A percentile compares a stretch with the other conserved stretches of the same genome.
Conservation (phyloP, 2,329 filamentous ascomycete genomes). For the Cadophora sp. region DNA sequence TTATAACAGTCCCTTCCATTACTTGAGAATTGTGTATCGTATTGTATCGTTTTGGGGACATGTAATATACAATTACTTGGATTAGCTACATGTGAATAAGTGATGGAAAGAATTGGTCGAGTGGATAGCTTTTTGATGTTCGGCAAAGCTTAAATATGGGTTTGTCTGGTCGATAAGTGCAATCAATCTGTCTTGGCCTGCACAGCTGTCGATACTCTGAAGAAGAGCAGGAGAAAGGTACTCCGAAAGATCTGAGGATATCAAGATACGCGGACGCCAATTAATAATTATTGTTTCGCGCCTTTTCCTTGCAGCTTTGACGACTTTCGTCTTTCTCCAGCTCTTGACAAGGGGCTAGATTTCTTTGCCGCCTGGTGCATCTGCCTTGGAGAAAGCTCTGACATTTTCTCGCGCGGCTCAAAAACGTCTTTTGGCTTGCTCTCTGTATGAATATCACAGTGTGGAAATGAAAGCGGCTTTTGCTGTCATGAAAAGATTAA, state of each 20-base stretch:
- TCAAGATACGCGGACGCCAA: no score
- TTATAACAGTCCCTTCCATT: no score
- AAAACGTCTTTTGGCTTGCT: neutral
- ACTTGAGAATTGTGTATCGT: no score
- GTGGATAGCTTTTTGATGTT: no score
- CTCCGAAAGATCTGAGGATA: no score
- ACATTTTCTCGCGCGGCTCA: slow-evolving; percentile 5
- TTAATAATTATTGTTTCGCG: neutral
- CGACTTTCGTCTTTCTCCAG: neutral
- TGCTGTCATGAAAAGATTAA: neutral
- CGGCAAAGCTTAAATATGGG: no score
- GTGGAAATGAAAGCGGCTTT: neutral
- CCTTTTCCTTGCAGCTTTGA: neutral
- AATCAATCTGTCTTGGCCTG: neutral
- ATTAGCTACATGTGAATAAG: no score
- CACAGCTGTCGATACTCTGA: neutral
- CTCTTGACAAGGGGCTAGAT: neutral
- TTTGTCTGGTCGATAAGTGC: no score
- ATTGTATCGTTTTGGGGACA: no score
- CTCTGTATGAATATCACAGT: neutral
- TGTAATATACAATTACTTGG: no score
- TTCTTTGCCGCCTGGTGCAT: neutral
- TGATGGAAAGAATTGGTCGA: no score
- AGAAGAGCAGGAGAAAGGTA: no score
- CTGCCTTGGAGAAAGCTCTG: slow-evolving; percentile 7